Base-by-base conservation (phyloP, 768 basidiomycete species). In the Peribolospora baueri region DNA sequence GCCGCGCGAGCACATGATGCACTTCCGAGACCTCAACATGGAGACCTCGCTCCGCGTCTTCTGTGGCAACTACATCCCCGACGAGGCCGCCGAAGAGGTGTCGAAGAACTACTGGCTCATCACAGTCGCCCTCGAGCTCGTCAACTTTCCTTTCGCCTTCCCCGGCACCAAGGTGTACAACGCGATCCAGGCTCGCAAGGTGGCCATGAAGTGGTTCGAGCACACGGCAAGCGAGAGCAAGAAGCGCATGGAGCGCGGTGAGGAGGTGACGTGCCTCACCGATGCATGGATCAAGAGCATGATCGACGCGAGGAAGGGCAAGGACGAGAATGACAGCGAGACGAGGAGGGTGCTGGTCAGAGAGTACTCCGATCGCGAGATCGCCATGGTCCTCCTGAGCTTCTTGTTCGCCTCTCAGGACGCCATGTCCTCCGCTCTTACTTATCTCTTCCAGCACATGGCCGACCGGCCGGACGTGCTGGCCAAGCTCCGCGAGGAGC, bases 361-460 rank as follows among this genome's bases (percentile, higher is more conserved):
- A 52, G 84, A 95, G 58, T 97, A 88, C 70, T 82, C 79, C 60
- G 82, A 97, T 67, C 74, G 75, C 61, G 91, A 98, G 69, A 97
- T 97, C 78, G 87, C 84, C 39, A 84, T 93, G 80, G 90, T 93
- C 64, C 69, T 98, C 46, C 80, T 98, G 65, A 87, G 84, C 8
- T 97, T 97, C 79, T 71, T 98, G 54, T 95, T 95, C 63, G 93
- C 86, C 2, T 82, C 80, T 37, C 86, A 93, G 71, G 93, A 98
- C 66, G 93, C 93, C 50, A 97, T 98, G 93, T 85, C 84, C 66
- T 87, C 84, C 57, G 90, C 88, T 51, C 71, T 95, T 62, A 87
- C 93, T 64, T 95, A 85, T 67, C 82, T 79, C 45, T 93, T 97
- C 78, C 93, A 98, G 69, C 85, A 90, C 68, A 74, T 93, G 43